A percentile compares a stretch with the other conserved stretches of the same genome.
Conservation (phyloP, 805 yeast genomes). For the Yamadazyma paraphyllophila region DNA sequence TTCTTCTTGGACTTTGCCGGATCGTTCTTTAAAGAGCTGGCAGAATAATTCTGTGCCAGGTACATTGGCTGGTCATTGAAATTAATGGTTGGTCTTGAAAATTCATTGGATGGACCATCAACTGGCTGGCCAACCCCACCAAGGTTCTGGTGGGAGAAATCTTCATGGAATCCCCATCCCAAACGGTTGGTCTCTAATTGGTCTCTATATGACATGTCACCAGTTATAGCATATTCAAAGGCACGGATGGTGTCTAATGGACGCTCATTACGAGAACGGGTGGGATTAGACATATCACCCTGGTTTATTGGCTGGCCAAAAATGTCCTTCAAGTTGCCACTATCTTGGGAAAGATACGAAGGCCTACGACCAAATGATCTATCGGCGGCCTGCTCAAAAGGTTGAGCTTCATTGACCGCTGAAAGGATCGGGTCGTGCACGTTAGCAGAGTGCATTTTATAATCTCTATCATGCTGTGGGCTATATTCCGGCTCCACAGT, state of each 20-base stretch:
- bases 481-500: conserved; percentile 10
- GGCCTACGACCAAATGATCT: conserved; percentile 37
- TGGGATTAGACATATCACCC: conserved; percentile 90
- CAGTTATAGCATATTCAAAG: conserved; percentile 92
- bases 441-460: conserved; percentile 64
- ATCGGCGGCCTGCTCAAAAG: conserved; percentile 66
- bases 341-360: conserved; percentile 45
- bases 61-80: conserved; percentile 42
- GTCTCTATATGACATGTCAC: conserved; percentile 75
- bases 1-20: conserved; percentile 42
- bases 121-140: conserved; percentile 15
- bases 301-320: conserved; percentile 78
- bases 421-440: conserved; percentile 81
- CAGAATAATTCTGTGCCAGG: conserved; percentile 61
- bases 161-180: conserved; percentile 87
- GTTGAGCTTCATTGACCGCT: conserved; percentile 95
- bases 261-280: conserved; percentile 90
- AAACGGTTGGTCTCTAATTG: conserved; percentile 73
- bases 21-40: conserved; percentile 40
- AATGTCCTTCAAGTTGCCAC: conserved; percentile 66
- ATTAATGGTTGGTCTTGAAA: conserved; percentile 37
- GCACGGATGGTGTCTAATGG: conserved; percentile 94
- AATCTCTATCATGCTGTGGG: conserved; percentile 16
- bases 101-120: conserved; percentile 22
- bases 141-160: conserved; percentile 57